Percentiles rank a stretch among this genome's conserved stretches.
Evolutionary conservation across 768 basidiomycete genomes (phyloP).

Genomic region (Kwoniella pini): DNA sequence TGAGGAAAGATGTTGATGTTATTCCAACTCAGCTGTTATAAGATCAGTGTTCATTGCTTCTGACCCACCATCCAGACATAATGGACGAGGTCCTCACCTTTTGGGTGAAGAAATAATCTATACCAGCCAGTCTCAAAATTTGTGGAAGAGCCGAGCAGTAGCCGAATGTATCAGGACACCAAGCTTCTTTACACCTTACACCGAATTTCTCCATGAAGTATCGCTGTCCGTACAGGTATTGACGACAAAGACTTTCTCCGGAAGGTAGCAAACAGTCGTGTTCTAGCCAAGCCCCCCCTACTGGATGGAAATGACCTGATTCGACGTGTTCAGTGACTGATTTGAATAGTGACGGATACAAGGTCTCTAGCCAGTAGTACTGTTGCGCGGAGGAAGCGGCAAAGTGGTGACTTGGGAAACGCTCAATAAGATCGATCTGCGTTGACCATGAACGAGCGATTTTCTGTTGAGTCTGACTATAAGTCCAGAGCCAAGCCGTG

Average conservation of each 20-base stretch:
- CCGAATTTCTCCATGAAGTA: constrained; percentile 66
- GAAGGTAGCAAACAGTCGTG: constrained; percentile 75
- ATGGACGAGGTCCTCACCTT: constrained; percentile 57
- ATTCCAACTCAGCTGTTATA: constrained; percentile 15
- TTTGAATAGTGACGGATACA: constrained; percentile 79
- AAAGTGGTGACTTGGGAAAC: constrained; percentile 92
- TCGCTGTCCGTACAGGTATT: constrained; percentile 84
- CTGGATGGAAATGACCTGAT: constrained; percentile 71
- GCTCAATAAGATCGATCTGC: constrained; percentile 88
- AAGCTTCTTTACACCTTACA: constrained; percentile 46
- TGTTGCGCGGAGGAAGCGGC: constrained; percentile 62
- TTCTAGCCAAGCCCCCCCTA: constrained; percentile 86
- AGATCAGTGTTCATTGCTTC: too few relatives aligned
- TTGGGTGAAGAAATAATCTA: constrained; percentile 95
- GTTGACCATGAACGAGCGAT: constrained; percentile 93
- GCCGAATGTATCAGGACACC: constrained; percentile 55
- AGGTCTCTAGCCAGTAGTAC: constrained; percentile 86
- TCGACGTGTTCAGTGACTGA: constrained; percentile 71
- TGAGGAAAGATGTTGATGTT: constrained; percentile 85
- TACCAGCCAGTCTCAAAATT: constrained; percentile 69
- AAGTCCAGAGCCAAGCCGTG: constrained; percentile 89
- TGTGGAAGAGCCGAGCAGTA: constrained; percentile 86
- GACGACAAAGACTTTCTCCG: constrained; percentile 83
- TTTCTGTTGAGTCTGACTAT: constrained; percentile 92
- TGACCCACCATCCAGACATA: too few relatives aligned